These are phyloP conservation scores for Craspedostauros australis DNA, from an alignment of 108 stramenopile species.

Conservation along the genomic window DNA sequence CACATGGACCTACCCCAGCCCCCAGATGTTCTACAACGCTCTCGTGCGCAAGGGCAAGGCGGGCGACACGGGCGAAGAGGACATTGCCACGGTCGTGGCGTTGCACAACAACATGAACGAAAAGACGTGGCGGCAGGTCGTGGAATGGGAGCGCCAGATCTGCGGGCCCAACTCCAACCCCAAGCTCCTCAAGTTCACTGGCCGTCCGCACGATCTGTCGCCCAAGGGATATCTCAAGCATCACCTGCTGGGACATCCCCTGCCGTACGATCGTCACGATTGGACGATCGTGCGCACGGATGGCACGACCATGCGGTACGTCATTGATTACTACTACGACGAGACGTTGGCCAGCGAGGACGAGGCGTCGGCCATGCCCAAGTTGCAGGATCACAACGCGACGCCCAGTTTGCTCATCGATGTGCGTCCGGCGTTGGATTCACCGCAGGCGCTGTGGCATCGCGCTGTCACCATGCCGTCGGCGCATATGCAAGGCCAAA, in stretches of 20 bases:
- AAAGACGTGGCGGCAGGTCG: constrained; percentile 88
- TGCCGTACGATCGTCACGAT: constrained; percentile 99
- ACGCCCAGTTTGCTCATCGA: constrained; percentile 87
- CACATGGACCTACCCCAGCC: constrained; percentile 95
- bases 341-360: constrained; percentile 51
- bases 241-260: constrained; percentile 82
- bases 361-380: constrained; percentile 44
- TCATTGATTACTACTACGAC: constrained; percentile 99
- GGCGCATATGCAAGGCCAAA: constrained; percentile 32
- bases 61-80: constrained; percentile 68
- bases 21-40: constrained; percentile 99
- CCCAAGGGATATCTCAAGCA: constrained; percentile 91
- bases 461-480: constrained; percentile 80
- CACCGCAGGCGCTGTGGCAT: constrained; percentile 45
- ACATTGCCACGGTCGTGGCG: constrained; percentile 88
- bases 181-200: constrained; percentile 84
- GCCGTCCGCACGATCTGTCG: constrained; percentile 88
- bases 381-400: constrained; percentile 42
- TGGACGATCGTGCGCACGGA: constrained; percentile 81
- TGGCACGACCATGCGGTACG: constrained; percentile 83
- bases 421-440: constrained; percentile 94
- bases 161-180: constrained; percentile 33
- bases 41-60: constrained; percentile 92
- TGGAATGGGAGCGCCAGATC: constrained; percentile 87
- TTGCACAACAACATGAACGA: constrained; percentile 99